Percentiles rank a stretch among this genome's conserved stretches.
Evolutionary conservation across 2,329 filamentous ascomycete species (phyloP).

Genomic region (Fusarium coffeatum): DNA sequence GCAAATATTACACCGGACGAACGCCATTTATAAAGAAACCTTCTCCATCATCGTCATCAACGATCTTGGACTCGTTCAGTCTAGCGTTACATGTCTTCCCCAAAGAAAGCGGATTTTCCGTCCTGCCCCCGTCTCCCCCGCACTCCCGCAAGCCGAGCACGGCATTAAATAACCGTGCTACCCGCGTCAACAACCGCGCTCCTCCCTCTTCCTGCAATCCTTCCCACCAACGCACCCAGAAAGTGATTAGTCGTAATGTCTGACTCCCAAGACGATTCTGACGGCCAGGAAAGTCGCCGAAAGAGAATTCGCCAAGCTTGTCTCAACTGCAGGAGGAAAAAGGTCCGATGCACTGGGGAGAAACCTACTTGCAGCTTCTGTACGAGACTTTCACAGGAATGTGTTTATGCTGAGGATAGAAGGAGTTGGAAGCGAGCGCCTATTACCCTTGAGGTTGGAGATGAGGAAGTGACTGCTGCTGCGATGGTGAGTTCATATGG

Average conservation of each 20-base stretch:
- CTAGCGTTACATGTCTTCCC: neutral
- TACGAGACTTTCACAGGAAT: conserved; percentile 5
- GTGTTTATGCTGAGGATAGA: conserved; percentile 21
- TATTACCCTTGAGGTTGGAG: neutral
- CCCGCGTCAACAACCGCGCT: neutral
- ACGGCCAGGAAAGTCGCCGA: conserved; percentile 16
- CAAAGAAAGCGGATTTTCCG: neutral
- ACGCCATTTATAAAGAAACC: neutral
- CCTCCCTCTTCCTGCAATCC: neutral
- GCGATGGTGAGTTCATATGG: neutral
- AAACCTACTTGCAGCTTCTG: conserved; percentile 26
- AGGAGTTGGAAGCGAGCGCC: conserved; percentile 5
- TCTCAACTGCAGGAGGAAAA: conserved; percentile 25
- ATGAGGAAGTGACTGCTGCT: neutral
- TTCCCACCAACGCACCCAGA: neutral
- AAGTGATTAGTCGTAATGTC: conserved; percentile 9
- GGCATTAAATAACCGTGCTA: conserved; percentile 20
- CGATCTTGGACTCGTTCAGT: neutral
- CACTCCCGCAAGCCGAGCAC: neutral
- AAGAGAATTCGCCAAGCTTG: conserved; percentile 27
- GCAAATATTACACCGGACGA: neutral
- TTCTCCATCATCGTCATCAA: neutral
- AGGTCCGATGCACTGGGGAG: conserved; percentile 20
- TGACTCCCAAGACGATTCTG: conserved; percentile 13
- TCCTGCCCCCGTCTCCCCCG: neutral